phyloP scores from a whole-genome alignment of 2,329 filamentous ascomycete species.

The Didymella segeticola region DNA sequence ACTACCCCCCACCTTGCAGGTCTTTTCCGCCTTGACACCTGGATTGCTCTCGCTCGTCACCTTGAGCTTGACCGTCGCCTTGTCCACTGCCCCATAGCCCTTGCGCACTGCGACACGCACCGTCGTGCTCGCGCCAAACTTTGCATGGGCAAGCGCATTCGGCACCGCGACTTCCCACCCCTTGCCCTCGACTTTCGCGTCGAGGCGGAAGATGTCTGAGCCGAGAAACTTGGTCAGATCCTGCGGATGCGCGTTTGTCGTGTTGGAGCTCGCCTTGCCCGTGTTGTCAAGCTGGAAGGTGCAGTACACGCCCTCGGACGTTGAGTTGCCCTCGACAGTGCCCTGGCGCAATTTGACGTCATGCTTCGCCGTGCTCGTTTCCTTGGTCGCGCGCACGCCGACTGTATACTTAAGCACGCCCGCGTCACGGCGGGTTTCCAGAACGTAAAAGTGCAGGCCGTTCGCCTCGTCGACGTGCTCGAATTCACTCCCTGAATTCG shows the following conservation, averaged over 20 bases:
- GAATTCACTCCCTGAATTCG: slow-evolving; percentile 58
- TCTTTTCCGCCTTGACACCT: slow-evolving; percentile 20
- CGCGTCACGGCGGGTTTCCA: slow-evolving; percentile 53
- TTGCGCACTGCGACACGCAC: slow-evolving; percentile 54
- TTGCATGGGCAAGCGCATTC: slow-evolving; percentile 49
- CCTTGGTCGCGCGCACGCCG: slow-evolving; percentile 54
- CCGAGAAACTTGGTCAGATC: slow-evolving; percentile 51
- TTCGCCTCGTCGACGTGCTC: slow-evolving; percentile 59
- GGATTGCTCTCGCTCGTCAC: slow-evolving; percentile 57
- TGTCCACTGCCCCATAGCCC: slow-evolving; percentile 34
- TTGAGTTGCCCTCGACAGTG: slow-evolving; percentile 33
- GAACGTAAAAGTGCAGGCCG: slow-evolving; percentile 58
- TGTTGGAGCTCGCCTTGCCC: slow-evolving; percentile 39
- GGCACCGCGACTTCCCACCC: slow-evolving; percentile 57
- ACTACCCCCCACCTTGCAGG: slow-evolving; percentile 14
- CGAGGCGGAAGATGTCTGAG: slow-evolving; percentile 59
- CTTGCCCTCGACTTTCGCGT: slow-evolving; percentile 51
- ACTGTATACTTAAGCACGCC: slow-evolving; percentile 59
- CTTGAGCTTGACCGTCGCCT: slow-evolving; percentile 52
- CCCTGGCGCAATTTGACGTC: slow-evolving; percentile 52
- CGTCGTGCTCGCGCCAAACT: slow-evolving; percentile 50
- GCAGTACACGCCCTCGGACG: slow-evolving; percentile 52
- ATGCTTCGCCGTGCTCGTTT: slow-evolving; percentile 40
- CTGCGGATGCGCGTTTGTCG: slow-evolving; percentile 34
- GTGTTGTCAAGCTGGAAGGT: slow-evolving; percentile 58